Evolutionary conservation across 495 filamentous ascomycete genomes (phyloP).

Genomic region (Aeminium ludgeri): DNA sequence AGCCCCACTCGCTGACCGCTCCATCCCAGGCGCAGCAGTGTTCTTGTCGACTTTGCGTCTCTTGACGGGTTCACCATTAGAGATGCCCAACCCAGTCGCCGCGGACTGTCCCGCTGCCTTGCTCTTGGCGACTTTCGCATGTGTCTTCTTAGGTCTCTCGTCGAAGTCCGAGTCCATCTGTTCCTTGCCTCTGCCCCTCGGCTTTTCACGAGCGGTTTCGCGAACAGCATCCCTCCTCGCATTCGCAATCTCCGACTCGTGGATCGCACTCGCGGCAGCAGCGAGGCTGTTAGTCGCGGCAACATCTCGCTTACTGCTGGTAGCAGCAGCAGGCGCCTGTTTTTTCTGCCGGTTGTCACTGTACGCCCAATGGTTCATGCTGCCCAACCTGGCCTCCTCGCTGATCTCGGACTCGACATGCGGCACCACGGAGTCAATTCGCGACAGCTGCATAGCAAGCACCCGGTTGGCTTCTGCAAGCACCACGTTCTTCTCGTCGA

Average conservation of each 20-base stretch:
- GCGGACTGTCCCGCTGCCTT: slow-evolving; percentile 37
- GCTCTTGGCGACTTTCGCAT: slow-evolving; percentile 40
- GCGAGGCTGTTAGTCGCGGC: slow-evolving; percentile 48
- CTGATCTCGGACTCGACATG: slow-evolving; percentile 79
- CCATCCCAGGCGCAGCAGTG: slow-evolving; percentile 29
- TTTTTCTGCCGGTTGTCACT: slow-evolving; percentile 58
- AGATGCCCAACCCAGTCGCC: slow-evolving; percentile 23
- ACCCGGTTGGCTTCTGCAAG: slow-evolving; percentile 78
- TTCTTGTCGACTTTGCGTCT: slow-evolving; percentile 64
- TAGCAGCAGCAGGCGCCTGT: slow-evolving; percentile 36
- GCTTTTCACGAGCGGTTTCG: slow-evolving; percentile 60
- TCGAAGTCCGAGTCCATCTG: slow-evolving; percentile 64
- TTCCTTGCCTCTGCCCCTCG: slow-evolving; percentile 29
- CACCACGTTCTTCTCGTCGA: slow-evolving; percentile 96
- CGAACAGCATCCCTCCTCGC: slow-evolving; percentile 65
- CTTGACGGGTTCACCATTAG: slow-evolving; percentile 33
- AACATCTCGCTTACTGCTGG: slow-evolving; percentile 51
- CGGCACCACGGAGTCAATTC: slow-evolving; percentile 68
- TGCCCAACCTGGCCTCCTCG: slow-evolving; percentile 83
- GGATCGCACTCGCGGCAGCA: slow-evolving; percentile 48
- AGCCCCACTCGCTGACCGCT: slow-evolving; percentile 1
- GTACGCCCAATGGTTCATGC: slow-evolving; percentile 89
- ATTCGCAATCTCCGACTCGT: slow-evolving; percentile 59
- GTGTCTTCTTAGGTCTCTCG: slow-evolving; percentile 45
- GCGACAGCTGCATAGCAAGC: slow-evolving; percentile 65